Evolutionary conservation across 805 yeast genomes (phyloP).

Genomic region (Nakazawaea populi): DNA sequence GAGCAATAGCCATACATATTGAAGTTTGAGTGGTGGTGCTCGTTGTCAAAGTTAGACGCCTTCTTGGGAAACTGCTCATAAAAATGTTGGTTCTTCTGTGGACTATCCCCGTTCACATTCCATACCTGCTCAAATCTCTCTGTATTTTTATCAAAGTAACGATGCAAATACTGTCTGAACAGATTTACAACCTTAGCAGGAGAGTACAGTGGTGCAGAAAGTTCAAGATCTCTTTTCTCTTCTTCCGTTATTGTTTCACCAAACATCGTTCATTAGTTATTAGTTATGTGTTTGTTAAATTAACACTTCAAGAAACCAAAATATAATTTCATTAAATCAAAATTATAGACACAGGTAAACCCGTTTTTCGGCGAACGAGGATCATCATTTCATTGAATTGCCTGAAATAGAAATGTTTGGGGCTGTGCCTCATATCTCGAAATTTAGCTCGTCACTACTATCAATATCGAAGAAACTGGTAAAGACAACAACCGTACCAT

Average conservation of each 20-base stretch:
- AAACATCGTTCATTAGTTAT: conserved; percentile 14
- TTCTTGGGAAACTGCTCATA: conserved; percentile 27
- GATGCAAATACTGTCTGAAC: conserved; percentile 12
- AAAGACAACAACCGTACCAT: conserved; percentile 77
- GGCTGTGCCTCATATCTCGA: conserved; percentile 15
- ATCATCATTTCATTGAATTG: not conserved
- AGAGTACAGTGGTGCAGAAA: conserved; percentile 35
- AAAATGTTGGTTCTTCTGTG: conserved; percentile 21
- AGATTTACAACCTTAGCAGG: conserved; percentile 15
- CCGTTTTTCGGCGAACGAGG: conserved; percentile 3
- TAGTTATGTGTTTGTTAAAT: not conserved
- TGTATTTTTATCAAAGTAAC: conserved; percentile 20
- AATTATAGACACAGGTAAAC: not conserved
- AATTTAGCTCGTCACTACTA: conserved; percentile 30
- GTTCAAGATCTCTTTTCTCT: conserved; percentile 31
- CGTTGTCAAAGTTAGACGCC: conserved; percentile 24
- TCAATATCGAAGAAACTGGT: conserved; percentile 66
- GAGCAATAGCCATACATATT: conserved; percentile 25
- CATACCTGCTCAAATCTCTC: conserved; percentile 22
- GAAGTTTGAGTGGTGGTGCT: conserved; percentile 23
- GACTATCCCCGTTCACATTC: conserved; percentile 21
- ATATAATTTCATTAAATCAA: no score
- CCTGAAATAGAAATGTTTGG: not conserved
- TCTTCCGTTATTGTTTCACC: conserved; percentile 20
- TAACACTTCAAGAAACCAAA: no score